phyloP scores from a whole-genome alignment of 345 rosid species.

The Eutrema yunnanense region DNA sequence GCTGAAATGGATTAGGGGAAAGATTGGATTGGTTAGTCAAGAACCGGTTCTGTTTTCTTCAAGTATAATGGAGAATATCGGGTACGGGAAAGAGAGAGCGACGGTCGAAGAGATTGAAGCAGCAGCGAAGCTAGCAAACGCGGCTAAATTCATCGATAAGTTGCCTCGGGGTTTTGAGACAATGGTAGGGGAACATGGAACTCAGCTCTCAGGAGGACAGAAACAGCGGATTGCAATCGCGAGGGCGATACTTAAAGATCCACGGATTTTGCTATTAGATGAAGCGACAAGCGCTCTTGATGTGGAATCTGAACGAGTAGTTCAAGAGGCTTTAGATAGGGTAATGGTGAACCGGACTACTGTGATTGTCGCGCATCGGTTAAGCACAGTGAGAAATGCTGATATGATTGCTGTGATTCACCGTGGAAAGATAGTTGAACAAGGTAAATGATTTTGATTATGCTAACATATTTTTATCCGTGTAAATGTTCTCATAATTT shows the following conservation, averaged over 20 bases:
- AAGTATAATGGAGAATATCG: slow-evolving; percentile 57
- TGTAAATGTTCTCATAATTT: no score
- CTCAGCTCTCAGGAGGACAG: slow-evolving; percentile 85
- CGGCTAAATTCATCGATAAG: slow-evolving; percentile 56
- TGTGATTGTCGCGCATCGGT: slow-evolving; percentile 67
- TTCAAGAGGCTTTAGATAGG: slow-evolving; percentile 70
- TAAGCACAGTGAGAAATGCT: slow-evolving; percentile 63
- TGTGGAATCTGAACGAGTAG: slow-evolving; percentile 65
- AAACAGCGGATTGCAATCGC: slow-evolving; percentile 82
- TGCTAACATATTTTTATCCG: background rate
- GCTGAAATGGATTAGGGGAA: slow-evolving; percentile 57
- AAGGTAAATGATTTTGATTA: slow-evolving; percentile 37
- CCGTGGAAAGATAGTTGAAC: slow-evolving; percentile 61
- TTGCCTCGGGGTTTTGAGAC: slow-evolving; percentile 73
- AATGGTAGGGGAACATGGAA: slow-evolving; percentile 80
- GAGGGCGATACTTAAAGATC: slow-evolving; percentile 65
- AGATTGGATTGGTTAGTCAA: slow-evolving; percentile 72
- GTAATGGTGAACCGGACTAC: slow-evolving; percentile 68
- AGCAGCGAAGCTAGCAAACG: slow-evolving; percentile 65
- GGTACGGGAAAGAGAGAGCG: slow-evolving; percentile 60
- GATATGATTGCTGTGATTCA: slow-evolving; percentile 65
- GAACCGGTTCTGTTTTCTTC: slow-evolving; percentile 62
- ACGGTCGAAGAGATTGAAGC: slow-evolving; percentile 47
- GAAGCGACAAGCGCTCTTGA: slow-evolving; percentile 87
- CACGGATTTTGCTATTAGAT: slow-evolving; percentile 58